phyloP scores from a whole-genome alignment of 345 rosid species.

The Nephelium lappaceum region DNA sequence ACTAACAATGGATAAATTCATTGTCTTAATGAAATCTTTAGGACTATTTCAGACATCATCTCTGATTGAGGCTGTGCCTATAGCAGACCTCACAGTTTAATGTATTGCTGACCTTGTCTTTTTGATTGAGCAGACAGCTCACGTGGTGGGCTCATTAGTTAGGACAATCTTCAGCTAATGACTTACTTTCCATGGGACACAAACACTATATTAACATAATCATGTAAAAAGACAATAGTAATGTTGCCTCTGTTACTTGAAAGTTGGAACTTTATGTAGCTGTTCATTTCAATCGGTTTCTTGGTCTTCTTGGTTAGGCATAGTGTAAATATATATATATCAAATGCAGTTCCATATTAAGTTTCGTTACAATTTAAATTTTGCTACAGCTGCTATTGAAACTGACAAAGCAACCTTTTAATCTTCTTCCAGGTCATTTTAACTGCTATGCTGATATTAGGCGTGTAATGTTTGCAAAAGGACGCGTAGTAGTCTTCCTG shows the following conservation, averaged over 20 bases:
- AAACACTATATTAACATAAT: not conserved
- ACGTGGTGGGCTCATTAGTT: not conserved
- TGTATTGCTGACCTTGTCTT: not conserved
- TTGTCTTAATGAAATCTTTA: not conserved
- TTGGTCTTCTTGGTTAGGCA: not conserved
- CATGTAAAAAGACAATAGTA: not conserved
- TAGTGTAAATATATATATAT: not conserved
- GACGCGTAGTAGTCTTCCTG: not conserved
- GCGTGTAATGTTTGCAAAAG: not conserved
- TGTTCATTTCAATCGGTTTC: conserved; percentile 2
- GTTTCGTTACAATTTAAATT: not conserved
- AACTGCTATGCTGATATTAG: not conserved
- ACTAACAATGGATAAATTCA: not conserved
- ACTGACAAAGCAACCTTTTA: not conserved
- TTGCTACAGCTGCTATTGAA: not conserved
- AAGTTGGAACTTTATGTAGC: not conserved
- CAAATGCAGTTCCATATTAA: not conserved
- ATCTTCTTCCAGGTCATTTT: conserved; percentile 11
- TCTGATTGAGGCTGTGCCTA: not conserved
- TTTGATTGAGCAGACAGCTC: conserved; percentile 8
- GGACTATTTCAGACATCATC: not conserved
- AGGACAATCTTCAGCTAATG: not conserved
- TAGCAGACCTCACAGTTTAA: not conserved
- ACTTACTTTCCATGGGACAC: not conserved
- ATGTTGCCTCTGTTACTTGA: not conserved